Evolutionary conservation across 176 grass and related monocot genomes (phyloP).

Genomic region (Oryza meridionalis): DNA sequence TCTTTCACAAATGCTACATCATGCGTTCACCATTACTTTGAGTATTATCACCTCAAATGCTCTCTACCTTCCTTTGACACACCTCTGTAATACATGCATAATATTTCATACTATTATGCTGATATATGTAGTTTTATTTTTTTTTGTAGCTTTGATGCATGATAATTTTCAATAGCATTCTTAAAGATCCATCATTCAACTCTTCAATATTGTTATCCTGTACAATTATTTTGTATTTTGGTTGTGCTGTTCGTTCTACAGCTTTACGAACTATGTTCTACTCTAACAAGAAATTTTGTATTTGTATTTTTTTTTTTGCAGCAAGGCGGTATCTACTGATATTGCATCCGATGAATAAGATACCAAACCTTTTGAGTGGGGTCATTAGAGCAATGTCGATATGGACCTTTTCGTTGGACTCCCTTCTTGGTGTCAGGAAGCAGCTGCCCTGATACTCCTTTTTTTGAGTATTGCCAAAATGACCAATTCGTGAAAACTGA

Average conservation of each 20-base stretch:
- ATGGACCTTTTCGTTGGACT: conserved; percentile 24
- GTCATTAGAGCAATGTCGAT: conserved; percentile 29
- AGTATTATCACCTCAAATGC: not conserved
- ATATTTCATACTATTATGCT: not conserved
- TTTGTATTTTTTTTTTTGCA: not conserved
- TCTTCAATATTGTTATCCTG: not conserved
- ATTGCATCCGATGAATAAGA: conserved; percentile 43
- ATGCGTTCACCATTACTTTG: not conserved
- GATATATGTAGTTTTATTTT: not conserved
- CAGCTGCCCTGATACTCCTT: not conserved
- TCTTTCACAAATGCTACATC: not conserved
- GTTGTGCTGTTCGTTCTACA: not conserved
- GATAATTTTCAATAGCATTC: not conserved
- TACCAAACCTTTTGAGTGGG: not conserved
- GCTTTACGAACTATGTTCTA: not conserved
- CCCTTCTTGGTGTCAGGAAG: conserved; percentile 8
- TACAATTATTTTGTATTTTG: not conserved
- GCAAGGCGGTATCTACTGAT: conserved; percentile 55
- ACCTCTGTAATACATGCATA: not conserved
- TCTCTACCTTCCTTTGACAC: not conserved
- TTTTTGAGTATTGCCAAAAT: conserved; percentile 20
- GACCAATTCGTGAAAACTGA: conserved; percentile 2
- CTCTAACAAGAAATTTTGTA: conserved; percentile 17
- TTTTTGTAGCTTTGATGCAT: not conserved
- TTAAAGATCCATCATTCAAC: not conserved